Evolutionary conservation across 345 rosid genomes (phyloP), one percentile per base, ranked within the genome.

Genomic region (Geranium brycei): DNA sequence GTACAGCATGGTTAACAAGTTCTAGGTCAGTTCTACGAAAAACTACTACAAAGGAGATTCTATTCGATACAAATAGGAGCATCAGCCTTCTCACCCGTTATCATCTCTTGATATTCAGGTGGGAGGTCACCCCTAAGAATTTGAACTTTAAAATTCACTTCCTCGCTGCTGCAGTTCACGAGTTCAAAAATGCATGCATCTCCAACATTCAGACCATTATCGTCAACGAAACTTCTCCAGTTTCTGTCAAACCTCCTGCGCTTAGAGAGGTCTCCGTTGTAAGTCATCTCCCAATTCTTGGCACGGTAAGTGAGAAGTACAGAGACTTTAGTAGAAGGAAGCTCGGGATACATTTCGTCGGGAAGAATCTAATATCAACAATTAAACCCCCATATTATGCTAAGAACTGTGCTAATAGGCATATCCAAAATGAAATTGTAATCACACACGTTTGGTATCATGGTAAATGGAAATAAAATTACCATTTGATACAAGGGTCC

Each of bases 181-280:
- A 72, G 73, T 62, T 76, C 79, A 66, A 76, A 72, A 4, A 76
- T 71, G 60, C 71, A 72, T 6, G 62, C 76, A 60, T 76, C 79
- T 13, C 73, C 79, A 32, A n/a, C 19, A 63, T 69, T 69, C 38
- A 76, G 71, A 30, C 31, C 62, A 60, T 72, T 76, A 60, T 76
- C 74, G 0, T 31, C 61, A 7, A 53, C 72, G 38, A 76, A 76
- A 0, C n/a, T 4, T 60, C 40, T 76, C 76, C 76, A 76, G 10
- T 35, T 5, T 15, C 17, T 7, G 30, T 57, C 61, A 41, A 76
- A 66, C 59, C 55, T 72, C 40, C 58, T 68, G 58, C 4, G 5
- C 4, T 1, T 2, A 1, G 31, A 13, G 17, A 0, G 0, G 8
- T 57, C 56, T 13, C 41, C 67, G 11, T 0, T 19, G 19, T 69